Evolutionary conservation across 2,329 filamentous ascomycete genomes (phyloP), one percentile per base, ranked within the genome.

Genomic region (Talaromyces verruculosus): DNA sequence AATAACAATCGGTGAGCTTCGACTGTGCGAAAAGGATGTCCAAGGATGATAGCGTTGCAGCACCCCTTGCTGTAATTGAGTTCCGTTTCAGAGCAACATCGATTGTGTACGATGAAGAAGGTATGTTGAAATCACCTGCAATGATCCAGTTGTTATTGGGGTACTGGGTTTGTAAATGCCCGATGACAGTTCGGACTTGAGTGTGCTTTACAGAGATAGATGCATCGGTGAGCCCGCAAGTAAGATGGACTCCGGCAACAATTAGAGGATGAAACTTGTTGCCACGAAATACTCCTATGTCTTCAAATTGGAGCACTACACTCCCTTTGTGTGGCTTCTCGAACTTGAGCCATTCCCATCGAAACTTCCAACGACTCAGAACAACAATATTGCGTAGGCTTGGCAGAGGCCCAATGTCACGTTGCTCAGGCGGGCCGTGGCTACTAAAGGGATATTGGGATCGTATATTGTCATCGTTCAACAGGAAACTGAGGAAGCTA

Each of bases 61-160:
- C 79, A 1, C 84, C 84, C 59, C 84, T 79, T 0, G 72, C 57
- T 0, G 85, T 85, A n/a, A 90, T 84, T 5, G 79, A 75, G n/a
- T 83, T 83, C 62, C 79, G 82, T 65, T 82, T 80, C 1, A 85
- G 68, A 0, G 87, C 86, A 3, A 79, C 76, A 11, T 84, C 77
- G 39, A 90, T 83, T 0, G 86, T 85, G 62, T 81, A 80, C 1
- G 79, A 76, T 0, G 88, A 90, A 0, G 87, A 88, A 6, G 84
- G 79, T 28, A 90, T 77, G 69, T 90, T 90, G 72, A 89, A 88
- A 71, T 90, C 87, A 2, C 88, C 88, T 0, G 85, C 84, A 22
- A 91, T 70, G 3, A 89, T 77, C 79, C 84, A 87, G 4, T 85
- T 80, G 43, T 83, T 80, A 0, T 74, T 64, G 1, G 76, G 68